Base-by-base conservation (phyloP, 257 asterid genomes). In the Cruciata laevipes region DNA sequence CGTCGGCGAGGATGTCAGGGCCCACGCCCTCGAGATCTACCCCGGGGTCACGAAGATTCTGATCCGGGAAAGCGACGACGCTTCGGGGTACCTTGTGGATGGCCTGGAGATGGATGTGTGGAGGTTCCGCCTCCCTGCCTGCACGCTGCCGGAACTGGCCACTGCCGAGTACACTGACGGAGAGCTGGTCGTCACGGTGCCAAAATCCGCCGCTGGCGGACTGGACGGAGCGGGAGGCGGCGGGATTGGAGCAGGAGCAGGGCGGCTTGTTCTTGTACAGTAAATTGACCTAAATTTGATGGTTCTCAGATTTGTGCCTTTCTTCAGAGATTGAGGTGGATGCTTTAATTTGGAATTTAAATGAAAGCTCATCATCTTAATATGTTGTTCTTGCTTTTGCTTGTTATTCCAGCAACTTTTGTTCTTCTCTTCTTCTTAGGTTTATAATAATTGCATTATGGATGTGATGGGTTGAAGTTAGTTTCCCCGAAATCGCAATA, bases 31-130 rank as follows among this genome's bases (percentile, higher is more conserved):
- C 12, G 95, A 84, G 87, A 85, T 87, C 94, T 80, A 78, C 68
- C 97, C 95, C 3, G 95, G 95, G 30, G 84, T 90, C 17, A 84
- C 88, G 8, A 90, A 90, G 88, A 77, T 87, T 66, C 82, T 89
- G 57, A 66, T 89, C 6, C 75, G 81, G 64, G 89, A 81, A 31
- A 65, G 32, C 69, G 75, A 69, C 63, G 80, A 75, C 65, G 81
- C 65, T 60, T 75, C 64, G 20, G 90, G 74, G 56, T 53, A 77
- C 7, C 73, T 75, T 31, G 84, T 84, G 21, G 81, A 78, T 24
- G 95, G 81, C 3, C 72, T 90, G 65, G 97, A 80, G 80, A 83
- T 87, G 58, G 89, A 86, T 67, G 25, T 86, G 75, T 90, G 95
- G 97, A 85, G 97, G 80, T 86, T 87, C 42, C 84, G 97, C 61